These are phyloP conservation scores for Sclerotinia borealis DNA, from an alignment of 2,329 filamentous ascomycete species.

Conservation along the genomic window DNA sequence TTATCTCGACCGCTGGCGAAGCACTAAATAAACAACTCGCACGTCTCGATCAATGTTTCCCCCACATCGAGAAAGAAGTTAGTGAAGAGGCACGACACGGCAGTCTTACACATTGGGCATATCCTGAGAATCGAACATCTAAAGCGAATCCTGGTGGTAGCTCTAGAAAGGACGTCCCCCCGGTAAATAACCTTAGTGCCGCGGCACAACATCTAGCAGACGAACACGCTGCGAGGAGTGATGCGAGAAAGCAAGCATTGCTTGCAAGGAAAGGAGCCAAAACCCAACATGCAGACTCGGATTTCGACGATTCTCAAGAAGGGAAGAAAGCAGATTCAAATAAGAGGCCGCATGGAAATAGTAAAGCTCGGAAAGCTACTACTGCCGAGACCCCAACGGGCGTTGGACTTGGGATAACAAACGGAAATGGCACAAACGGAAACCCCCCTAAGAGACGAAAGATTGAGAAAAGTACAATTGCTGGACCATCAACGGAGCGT, in stretches of 20 bases:
- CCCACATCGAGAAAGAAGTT: slow-evolving; percentile 80
- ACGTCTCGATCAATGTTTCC: slow-evolving; percentile 81
- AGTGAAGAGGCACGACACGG: slow-evolving; percentile 93
- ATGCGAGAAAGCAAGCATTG: slow-evolving; percentile 76
- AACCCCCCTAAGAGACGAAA: slow-evolving; percentile 69
- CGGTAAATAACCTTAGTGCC: slow-evolving; percentile 61
- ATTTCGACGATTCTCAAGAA: slow-evolving; percentile 64
- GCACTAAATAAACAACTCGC: slow-evolving; percentile 78
- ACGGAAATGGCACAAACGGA: slow-evolving; percentile 44
- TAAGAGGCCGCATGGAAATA: slow-evolving; percentile 58
- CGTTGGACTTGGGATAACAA: slow-evolving; percentile 61
- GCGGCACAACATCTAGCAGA: slow-evolving; percentile 74
- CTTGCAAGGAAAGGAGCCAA: slow-evolving; percentile 55
- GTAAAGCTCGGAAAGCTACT: slow-evolving; percentile 58
- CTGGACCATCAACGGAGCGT: slow-evolving; percentile 54
- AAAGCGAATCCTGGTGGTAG: slow-evolving; percentile 63
- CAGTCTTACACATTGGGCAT: slow-evolving; percentile 91
- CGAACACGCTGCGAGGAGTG: slow-evolving; percentile 77
- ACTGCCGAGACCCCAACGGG: slow-evolving; percentile 46
- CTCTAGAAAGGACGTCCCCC: slow-evolving; percentile 70
- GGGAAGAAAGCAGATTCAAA: slow-evolving; percentile 33
- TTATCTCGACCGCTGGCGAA: slow-evolving; percentile 87
- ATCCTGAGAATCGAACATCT: slow-evolving; percentile 71
- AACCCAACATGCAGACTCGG: slow-evolving; percentile 63
- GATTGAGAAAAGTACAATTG: slow-evolving; percentile 60